These are phyloP conservation scores for Naganishia cerealis DNA, from an alignment of 1,284 basidiomycete species.

Conservation along the genomic window DNA sequence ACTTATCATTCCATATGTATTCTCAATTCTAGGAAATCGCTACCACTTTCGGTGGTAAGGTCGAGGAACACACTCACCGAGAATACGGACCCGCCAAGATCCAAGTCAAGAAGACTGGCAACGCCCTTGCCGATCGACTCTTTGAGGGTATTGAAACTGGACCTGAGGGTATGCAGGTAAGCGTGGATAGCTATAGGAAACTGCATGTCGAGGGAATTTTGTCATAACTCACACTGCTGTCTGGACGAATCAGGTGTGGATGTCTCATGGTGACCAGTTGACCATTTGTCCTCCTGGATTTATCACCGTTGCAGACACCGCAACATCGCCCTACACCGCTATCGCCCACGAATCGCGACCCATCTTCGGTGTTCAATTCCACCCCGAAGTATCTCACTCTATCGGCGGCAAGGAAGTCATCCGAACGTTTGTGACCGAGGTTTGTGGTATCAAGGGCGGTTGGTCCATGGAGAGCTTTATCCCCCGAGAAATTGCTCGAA, in stretches of 20 bases:
- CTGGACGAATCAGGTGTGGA: constrained; percentile 77
- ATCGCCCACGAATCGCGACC: constrained; percentile 87
- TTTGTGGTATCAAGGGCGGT: constrained; percentile 76
- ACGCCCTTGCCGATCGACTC: constrained; percentile 67
- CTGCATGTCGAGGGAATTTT: constrained; percentile 38
- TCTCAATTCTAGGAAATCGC: constrained; percentile 76
- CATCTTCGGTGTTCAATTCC: constrained; percentile 97
- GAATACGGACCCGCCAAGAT: constrained; percentile 93
- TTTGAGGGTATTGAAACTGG: constrained; percentile 73
- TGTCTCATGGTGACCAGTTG: constrained; percentile 98
- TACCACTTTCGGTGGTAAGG: constrained; percentile 80
- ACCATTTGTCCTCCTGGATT: constrained; percentile 78
- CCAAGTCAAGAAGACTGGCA: constrained; percentile 69
- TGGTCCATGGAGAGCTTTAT: constrained; percentile 99
- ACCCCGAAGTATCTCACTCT: constrained; percentile 97
- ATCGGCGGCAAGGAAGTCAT: constrained; percentile 88
- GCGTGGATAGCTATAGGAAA: constrained; percentile 40
- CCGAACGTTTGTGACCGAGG: constrained; percentile 77
- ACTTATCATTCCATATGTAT: constrained; percentile 16
- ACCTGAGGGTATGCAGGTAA: constrained; percentile 71
- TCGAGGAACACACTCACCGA: constrained; percentile 83
- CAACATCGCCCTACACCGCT: constrained; percentile 87
- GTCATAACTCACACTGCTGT: not conserved
- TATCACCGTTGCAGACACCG: constrained; percentile 82
- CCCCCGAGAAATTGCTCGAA: constrained; percentile 92